A percentile compares a stretch with the other conserved stretches of the same genome.
phyloP scores from a whole-genome alignment of 208 protist genomes.

The Crithidia mellificae region DNA sequence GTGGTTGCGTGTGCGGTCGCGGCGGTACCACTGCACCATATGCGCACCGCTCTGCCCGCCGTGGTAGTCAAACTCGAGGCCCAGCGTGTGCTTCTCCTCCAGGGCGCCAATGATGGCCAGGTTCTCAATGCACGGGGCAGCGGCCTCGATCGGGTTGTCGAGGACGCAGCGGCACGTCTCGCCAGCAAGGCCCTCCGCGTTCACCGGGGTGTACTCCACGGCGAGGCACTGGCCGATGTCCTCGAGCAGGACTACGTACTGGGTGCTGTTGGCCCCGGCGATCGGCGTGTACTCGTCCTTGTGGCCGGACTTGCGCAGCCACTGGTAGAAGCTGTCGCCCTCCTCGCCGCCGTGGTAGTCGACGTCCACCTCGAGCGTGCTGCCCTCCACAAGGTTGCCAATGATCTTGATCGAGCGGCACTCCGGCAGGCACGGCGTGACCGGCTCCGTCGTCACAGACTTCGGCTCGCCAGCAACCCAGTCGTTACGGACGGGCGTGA shows the following conservation, averaged over 20 bases:
- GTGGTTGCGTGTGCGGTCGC: slow-evolving; percentile 44
- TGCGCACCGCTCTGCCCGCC: slow-evolving; percentile 81
- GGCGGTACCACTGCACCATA: slow-evolving; percentile 91
- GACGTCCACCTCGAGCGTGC: slow-evolving; percentile 78
- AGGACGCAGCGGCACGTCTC: slow-evolving; percentile 91
- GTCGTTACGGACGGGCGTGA: slow-evolving; percentile 88
- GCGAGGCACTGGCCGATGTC: slow-evolving; percentile 89
- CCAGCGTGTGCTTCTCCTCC: slow-evolving; percentile 71
- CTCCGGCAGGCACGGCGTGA: slow-evolving; percentile 71
- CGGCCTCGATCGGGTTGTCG: slow-evolving; percentile 83
- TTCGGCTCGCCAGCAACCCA: slow-evolving; percentile 87
- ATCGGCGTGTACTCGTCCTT: slow-evolving; percentile 80
- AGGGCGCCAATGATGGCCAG: slow-evolving; percentile 75
- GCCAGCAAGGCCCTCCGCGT: slow-evolving; percentile 77
- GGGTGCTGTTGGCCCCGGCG: slow-evolving; percentile 71
- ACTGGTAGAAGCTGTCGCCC: slow-evolving; percentile 89
- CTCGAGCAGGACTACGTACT: slow-evolving; percentile 76
- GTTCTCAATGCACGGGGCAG: slow-evolving; percentile 53
- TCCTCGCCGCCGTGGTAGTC: slow-evolving; percentile 88
- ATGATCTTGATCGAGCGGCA: slow-evolving; percentile 92
- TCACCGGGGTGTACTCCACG: slow-evolving; percentile 92
- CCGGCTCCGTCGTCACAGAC: slow-evolving; percentile 60
- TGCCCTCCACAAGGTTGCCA: slow-evolving; percentile 85
- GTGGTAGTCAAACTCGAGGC: slow-evolving; percentile 80
- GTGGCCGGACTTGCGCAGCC: slow-evolving; percentile 75